phyloP scores from a whole-genome alignment of 306 rosid species.

The Glycine soja region DNA sequence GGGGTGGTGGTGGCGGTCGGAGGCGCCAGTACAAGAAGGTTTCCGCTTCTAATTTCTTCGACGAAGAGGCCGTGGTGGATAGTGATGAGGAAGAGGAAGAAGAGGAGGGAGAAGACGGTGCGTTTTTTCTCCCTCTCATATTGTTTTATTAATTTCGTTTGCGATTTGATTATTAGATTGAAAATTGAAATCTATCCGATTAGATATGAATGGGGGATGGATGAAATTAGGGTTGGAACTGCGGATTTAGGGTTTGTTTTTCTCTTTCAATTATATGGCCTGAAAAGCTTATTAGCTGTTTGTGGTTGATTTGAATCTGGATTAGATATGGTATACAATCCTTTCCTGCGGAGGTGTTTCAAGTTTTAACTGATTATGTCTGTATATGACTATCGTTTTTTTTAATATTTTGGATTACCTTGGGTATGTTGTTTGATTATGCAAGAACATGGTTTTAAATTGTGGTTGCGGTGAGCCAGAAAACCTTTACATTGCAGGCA shows the following conservation, averaged over 20 bases:
- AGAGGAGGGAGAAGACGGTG: conserved; percentile 93
- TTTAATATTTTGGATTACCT: not conserved
- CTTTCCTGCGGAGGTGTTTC: not conserved
- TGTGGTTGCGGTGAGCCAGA: too few relatives aligned
- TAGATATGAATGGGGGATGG: not conserved
- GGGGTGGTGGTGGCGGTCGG: conserved; percentile 36
- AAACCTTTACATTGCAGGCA: too few relatives aligned
- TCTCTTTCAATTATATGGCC: not conserved
- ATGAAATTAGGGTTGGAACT: conserved; percentile 24
- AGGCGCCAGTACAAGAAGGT: conserved; percentile 55
- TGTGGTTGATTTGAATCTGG: not conserved
- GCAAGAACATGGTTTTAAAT: too few relatives aligned
- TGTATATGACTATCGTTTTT: not conserved
- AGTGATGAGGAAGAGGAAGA: conserved; percentile 91
- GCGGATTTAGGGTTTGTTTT: conserved; percentile 19
- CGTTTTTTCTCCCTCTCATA: not conserved
- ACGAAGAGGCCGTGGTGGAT: conserved; percentile 80
- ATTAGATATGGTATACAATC: not conserved
- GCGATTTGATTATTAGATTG: not conserved
- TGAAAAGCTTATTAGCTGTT: not conserved
- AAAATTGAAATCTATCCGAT: not conserved
- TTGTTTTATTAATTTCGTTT: not conserved
- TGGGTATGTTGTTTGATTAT: too few relatives aligned
- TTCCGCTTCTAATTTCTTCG: conserved; percentile 69
- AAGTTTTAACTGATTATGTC: not conserved